Evolutionary conservation across 139 green algal genomes (phyloP).

Genomic region (Coelastrella sp.): DNA sequence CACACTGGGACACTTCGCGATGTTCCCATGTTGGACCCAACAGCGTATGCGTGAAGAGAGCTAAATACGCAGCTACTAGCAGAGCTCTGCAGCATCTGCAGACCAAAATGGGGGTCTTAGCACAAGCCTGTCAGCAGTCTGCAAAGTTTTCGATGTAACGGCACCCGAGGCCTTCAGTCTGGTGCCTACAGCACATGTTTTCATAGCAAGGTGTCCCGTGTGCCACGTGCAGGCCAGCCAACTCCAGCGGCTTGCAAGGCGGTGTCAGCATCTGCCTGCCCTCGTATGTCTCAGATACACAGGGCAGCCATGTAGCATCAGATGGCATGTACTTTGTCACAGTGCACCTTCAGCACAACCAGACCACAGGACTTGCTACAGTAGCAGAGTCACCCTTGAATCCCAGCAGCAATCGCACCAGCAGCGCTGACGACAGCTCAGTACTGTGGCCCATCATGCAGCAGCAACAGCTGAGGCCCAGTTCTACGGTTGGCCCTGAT

Average conservation of each 20-base stretch:
- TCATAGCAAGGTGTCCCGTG: not conserved
- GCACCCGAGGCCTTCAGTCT: too few relatives aligned
- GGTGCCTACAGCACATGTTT: not conserved
- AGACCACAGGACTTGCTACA: not conserved
- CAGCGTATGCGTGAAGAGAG: too few relatives aligned
- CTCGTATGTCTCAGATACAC: not conserved
- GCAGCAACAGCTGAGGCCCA: not conserved
- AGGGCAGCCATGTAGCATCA: too few relatives aligned
- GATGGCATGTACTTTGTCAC: conserved; percentile 19
- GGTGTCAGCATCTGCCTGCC: conserved; percentile 7
- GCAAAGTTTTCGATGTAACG: too few relatives aligned
- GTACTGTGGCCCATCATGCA: not conserved
- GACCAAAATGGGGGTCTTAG: too few relatives aligned
- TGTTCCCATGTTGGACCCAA: too few relatives aligned
- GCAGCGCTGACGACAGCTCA: not conserved
- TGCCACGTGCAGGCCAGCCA: not conserved
- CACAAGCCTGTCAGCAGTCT: too few relatives aligned
- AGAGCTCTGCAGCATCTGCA: too few relatives aligned
- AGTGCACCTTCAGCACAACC: not conserved
- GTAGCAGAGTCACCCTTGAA: not conserved
- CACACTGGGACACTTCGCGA: too few relatives aligned
- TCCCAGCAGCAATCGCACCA: not conserved
- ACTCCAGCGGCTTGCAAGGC: not conserved
- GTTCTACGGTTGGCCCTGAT: not conserved
- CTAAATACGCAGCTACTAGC: too few relatives aligned